These are phyloP conservation scores for Tricholoma bakamatsutake DNA, from an alignment of 768 basidiomycete genomes.

Conservation along the genomic window DNA sequence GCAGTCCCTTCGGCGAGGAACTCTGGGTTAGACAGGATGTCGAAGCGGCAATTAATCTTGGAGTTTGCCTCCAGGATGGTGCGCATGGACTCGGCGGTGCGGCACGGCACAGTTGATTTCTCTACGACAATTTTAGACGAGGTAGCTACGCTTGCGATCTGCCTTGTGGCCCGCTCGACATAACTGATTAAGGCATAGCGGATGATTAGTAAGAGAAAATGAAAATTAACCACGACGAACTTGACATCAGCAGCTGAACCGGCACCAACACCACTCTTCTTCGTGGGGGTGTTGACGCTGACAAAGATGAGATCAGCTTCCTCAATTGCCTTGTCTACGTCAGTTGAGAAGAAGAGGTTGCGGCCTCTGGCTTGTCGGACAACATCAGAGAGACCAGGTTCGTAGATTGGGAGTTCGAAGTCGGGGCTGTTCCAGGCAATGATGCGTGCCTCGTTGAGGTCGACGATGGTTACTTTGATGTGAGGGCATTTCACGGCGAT, in stretches of 20 bases:
- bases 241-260: conserved; percentile 98
- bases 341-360: conserved; percentile 96
- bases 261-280: conserved; percentile 96
- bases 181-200: conserved; percentile 50
- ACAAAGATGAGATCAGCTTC: conserved; percentile 99
- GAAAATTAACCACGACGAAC: conserved; percentile 34
- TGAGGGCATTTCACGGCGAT: conserved; percentile 92
- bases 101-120: conserved; percentile 98
- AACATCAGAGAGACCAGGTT: conserved; percentile 91
- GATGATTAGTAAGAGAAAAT: conserved; percentile 2
- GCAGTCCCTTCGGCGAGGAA: conserved; percentile 99
- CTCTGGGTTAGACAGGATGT: conserved; percentile 99
- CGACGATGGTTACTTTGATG: conserved; percentile 94
- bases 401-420: conserved; percentile 90
- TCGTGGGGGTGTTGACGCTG: conserved; percentile 97
- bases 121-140: conserved; percentile 98
- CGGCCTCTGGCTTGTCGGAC: conserved; percentile 83
- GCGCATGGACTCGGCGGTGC: conserved; percentile 98
- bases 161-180: conserved; percentile 94
- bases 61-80: conserved; percentile 99
- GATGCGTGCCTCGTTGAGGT: conserved; percentile 90
- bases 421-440: conserved; percentile 94
- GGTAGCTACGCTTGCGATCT: conserved; percentile 86
- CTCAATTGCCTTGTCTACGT: conserved; percentile 87
- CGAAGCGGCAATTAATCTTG: conserved; percentile 83